Evolutionary conservation across 1,139 yeast species (phyloP), one percentile per base, ranked within the genome.

Genomic region (Debaryomyces psychrophilus): DNA sequence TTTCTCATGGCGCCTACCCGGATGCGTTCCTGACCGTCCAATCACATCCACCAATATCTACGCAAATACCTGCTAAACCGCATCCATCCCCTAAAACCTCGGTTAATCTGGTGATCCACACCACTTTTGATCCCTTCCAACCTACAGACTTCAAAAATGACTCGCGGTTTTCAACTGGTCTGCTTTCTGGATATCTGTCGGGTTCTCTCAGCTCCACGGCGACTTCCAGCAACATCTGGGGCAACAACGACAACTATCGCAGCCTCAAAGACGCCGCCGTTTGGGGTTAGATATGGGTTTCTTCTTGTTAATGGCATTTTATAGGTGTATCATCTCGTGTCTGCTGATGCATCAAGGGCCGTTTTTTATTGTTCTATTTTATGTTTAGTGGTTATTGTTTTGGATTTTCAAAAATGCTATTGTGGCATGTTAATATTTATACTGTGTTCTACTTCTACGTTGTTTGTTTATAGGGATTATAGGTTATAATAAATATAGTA

Each of bases 101-200:
- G 12, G 5, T 12, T 20, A 9, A 7, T 14, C n/a, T 17, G 26
- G 15, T 20, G 28, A 35, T 17, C 5, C 18, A 11, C 14, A 17
- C 25, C 14, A 20, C 26, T 7, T 61, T 60, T 48, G 65, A 61
- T 44, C 65, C 65, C 8, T 60, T 61, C 51, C 50, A 53, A 43
- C 64, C 64, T 8, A 54, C 58, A 28, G 55, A 50, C 31, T 49
- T 51, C 36, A 37, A 37, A 15, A 45, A 37, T 38, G 40, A 37
- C 22, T 5, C 29, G 7, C 20, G 26, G 11, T 14, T 28, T 31
- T n/a, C 31, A 12, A 8, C 23, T 8, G 36, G 36, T 12, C n/a
- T 23, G 11, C 15, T 37, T 14, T 18, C 33, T 27, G 33, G 22
- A 12, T 38, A 38, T 29, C 15, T 18, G 37, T 33, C 41, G 28